Percentiles rank a stretch among this genome's conserved stretches.
phyloP scores from a whole-genome alignment of 805 yeast genomes.

The Henningerozyma blattae region DNA sequence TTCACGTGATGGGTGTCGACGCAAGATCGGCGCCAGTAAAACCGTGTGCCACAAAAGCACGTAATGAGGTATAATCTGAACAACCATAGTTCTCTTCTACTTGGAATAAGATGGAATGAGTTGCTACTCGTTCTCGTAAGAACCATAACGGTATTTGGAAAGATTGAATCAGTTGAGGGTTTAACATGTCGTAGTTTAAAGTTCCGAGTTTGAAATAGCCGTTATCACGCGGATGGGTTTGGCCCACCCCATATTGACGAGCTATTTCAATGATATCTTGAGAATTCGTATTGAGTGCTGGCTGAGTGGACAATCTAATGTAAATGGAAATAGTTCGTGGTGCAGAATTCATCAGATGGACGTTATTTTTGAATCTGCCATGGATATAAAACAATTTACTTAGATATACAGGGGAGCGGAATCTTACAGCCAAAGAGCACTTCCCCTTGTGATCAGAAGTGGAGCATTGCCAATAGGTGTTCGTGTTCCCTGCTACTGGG shows the following conservation, averaged over 20 bases:
- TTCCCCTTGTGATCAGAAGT: constrained; percentile 4
- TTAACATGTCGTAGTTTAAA: constrained; percentile 17
- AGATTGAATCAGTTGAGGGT: constrained; percentile 17
- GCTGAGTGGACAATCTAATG: constrained; percentile 8
- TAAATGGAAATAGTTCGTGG: constrained; percentile 24
- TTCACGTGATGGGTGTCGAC: not conserved
- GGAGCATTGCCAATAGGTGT: constrained; percentile 25
- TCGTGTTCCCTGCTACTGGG: constrained; percentile 9
- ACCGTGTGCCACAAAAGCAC: constrained; percentile 32
- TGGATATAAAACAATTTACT: constrained; percentile 27
- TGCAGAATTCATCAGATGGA: constrained; percentile 28
- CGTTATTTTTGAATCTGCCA: constrained; percentile 25
- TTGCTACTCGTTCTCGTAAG: constrained; percentile 19
- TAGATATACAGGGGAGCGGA: constrained; percentile 28
- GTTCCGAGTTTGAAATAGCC: constrained; percentile 19
- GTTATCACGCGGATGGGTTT: constrained; percentile 9
- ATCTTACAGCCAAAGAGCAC: constrained; percentile 27
- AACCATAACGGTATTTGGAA: constrained; percentile 22
- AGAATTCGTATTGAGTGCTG: not conserved
- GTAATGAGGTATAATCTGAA: constrained; percentile 25
- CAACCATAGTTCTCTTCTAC: constrained; percentile 28
- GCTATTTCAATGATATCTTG: constrained; percentile 9
- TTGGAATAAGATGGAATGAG: constrained; percentile 23
- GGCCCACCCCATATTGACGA: constrained; percentile 8
- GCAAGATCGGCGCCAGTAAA: constrained; percentile 26